Percentiles rank a stretch among this genome's conserved stretches.
These are phyloP conservation scores for Mycena sp. DNA, from an alignment of 1,284 basidiomycete genomes.

Conservation along the genomic window DNA sequence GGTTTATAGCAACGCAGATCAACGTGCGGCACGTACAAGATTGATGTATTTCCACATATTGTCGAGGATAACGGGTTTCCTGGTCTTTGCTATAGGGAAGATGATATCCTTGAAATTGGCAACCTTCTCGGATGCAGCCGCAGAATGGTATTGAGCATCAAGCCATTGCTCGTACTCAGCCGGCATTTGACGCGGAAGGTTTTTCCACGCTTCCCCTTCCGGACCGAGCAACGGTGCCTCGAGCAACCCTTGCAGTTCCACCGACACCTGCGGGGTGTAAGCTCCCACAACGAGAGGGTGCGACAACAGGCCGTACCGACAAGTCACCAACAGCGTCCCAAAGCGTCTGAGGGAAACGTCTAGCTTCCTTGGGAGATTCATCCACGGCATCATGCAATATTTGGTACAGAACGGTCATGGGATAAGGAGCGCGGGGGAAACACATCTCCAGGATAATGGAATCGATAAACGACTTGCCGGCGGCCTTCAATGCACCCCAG, in stretches of 20 bases:
- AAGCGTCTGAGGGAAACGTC: slow-evolving; percentile 76
- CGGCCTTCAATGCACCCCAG: slow-evolving; percentile 62
- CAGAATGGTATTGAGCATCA: slow-evolving; percentile 71
- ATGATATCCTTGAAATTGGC: slow-evolving; percentile 65
- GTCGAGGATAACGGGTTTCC: slow-evolving; percentile 56
- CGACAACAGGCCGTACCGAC: slow-evolving; percentile 54
- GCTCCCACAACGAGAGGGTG: background rate
- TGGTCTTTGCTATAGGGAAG: slow-evolving; percentile 65
- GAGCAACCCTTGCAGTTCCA: slow-evolving; percentile 70
- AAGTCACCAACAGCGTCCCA: slow-evolving; percentile 84
- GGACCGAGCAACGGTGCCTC: slow-evolving; percentile 64
- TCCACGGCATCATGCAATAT: slow-evolving; percentile 74
- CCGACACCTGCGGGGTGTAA: slow-evolving; percentile 54
- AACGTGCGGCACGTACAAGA: slow-evolving; percentile 50
- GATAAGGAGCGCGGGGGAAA: slow-evolving; percentile 72
- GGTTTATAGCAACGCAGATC: background rate
- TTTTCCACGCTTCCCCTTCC: slow-evolving; percentile 58
- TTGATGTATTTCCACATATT: slow-evolving; percentile 74
- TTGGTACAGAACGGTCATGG: slow-evolving; percentile 67
- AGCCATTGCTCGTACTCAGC: slow-evolving; percentile 68
- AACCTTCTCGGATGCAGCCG: slow-evolving; percentile 58
- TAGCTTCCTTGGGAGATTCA: slow-evolving; percentile 74
- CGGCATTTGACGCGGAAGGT: slow-evolving; percentile 57
- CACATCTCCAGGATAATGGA: slow-evolving; percentile 82
- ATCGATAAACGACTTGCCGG: slow-evolving; percentile 79